Conservation (phyloP, 1,139 yeast genomes). For the Kodamaea ohmeri region DNA sequence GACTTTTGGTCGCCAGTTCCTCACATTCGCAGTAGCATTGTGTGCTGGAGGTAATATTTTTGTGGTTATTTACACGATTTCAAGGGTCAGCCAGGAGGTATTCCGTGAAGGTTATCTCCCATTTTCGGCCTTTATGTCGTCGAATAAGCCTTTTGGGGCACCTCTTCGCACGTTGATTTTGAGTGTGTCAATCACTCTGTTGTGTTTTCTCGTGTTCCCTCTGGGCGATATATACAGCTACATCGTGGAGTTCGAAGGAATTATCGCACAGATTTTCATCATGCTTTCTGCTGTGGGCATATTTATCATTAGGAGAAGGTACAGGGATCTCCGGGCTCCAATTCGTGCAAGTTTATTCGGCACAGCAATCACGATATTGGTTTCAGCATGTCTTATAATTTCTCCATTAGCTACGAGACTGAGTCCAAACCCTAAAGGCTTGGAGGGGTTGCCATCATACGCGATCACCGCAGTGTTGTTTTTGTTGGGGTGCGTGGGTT, state of each 20-base stretch:
- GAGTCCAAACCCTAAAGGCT: constrained; percentile 41
- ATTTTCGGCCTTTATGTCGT: constrained; percentile 48
- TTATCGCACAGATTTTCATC: constrained; percentile 56
- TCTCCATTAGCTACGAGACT: constrained; percentile 46
- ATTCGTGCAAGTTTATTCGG: constrained; percentile 49
- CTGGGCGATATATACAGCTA: constrained; percentile 79
- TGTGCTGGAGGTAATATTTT: constrained; percentile 63
- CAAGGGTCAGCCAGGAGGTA: constrained; percentile 63
- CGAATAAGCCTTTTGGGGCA: constrained; percentile 56
- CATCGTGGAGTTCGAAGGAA: constrained; percentile 70
- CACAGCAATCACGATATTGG: constrained; percentile 37
- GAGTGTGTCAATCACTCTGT: constrained; percentile 33
- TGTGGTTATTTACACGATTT: constrained; percentile 57
- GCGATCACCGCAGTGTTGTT: constrained; percentile 40
- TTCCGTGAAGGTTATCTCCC: constrained; percentile 64
- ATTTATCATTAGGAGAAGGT: constrained; percentile 45
- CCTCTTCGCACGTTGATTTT: constrained; percentile 50
- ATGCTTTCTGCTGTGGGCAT: constrained; percentile 51
- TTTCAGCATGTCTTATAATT: constrained; percentile 40
- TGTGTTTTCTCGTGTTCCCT: constrained; percentile 61
- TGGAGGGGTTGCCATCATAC: constrained; percentile 53
- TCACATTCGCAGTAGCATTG: constrained; percentile 55
- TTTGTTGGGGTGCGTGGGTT: constrained; percentile 31
- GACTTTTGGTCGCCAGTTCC: constrained; percentile 48
- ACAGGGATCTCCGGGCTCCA: constrained; percentile 47